phyloP scores from a whole-genome alignment of 352 stramenopile genomes.

The Pythium aristosporum region DNA sequence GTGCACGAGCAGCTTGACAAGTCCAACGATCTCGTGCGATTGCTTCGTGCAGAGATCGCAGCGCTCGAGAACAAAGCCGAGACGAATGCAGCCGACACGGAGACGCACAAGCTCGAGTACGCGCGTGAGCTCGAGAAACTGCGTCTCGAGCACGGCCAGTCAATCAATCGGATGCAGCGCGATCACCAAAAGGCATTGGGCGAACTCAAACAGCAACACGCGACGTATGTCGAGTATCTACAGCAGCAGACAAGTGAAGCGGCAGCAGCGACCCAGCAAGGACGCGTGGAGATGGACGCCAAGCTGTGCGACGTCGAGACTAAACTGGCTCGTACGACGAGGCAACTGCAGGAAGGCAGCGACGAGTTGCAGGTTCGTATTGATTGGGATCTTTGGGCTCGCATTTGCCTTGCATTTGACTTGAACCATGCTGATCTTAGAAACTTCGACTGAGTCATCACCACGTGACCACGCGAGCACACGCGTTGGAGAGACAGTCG shows the following conservation, averaged over 20 bases:
- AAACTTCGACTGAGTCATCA: slow-evolving; percentile 13
- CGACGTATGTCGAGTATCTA: slow-evolving; percentile 44
- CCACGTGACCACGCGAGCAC: slow-evolving; percentile 16
- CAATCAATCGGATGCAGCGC: slow-evolving; percentile 45
- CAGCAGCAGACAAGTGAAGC: slow-evolving; percentile 43
- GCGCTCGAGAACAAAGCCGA: slow-evolving; percentile 42
- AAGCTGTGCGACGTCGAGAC: slow-evolving; percentile 41
- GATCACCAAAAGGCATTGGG: slow-evolving; percentile 43
- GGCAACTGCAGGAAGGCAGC: slow-evolving; percentile 32
- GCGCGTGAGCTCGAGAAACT: slow-evolving; percentile 48
- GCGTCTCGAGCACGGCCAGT: slow-evolving; percentile 33
- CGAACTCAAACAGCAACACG: slow-evolving; percentile 44
- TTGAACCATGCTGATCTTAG: neutral
- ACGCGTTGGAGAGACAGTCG: slow-evolving; percentile 27
- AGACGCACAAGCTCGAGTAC: slow-evolving; percentile 49
- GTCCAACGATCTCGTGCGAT: slow-evolving; percentile 32
- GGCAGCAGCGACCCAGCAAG: slow-evolving; percentile 29
- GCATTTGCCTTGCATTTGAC: neutral
- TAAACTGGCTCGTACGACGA: slow-evolving; percentile 38
- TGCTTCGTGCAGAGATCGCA: slow-evolving; percentile 34
- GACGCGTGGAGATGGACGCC: slow-evolving; percentile 31
- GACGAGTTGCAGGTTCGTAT: slow-evolving; percentile 42
- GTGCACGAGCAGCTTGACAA: slow-evolving; percentile 38
- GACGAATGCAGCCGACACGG: slow-evolving; percentile 27
- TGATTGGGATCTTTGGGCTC: neutral